Evolutionary conservation across 2,329 filamentous ascomycete genomes (phyloP), one percentile per base, ranked within the genome.

Genomic region (Rachicladosporium sp.): DNA sequence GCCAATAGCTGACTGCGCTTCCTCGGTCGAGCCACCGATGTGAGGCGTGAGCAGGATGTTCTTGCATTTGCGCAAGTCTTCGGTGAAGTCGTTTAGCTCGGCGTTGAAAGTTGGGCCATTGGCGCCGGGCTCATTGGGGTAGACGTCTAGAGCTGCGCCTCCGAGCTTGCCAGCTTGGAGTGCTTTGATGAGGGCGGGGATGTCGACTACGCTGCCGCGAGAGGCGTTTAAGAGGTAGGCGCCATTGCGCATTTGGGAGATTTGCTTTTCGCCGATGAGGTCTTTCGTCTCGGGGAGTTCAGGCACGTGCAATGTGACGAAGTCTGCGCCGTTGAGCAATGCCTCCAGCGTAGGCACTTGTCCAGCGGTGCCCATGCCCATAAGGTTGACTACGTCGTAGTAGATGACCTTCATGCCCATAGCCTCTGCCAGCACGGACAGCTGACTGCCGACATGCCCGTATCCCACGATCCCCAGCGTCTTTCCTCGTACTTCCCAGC

Each of bases 341-440:
- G 72, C 76, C 27, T 89, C 74, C 13, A 98, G 68, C 1, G 76
- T 82, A 4, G 80, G 68, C 31, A 96, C 82, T 60, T 96, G 91
- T 50, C 73, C 78, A 27, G 89, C 78, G 9, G 83, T 93, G 41
- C 91, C 91, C 59, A 98, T 68, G 33, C 83, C 82, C 91, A 98
- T 98, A 51, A 96, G 72, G 51, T 88, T 93, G 47, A 94, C 66
- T 5, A 94, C 79, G 62, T 98, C 91, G 63, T 93, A 96, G 71
- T 95, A 98, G 54, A 96, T 88, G 55, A 98, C 91, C 10, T 74
- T 79, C 89, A 98, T 95, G 36, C 91, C 91, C 87, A 98, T 94
- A 15, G 89, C 79, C 64, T 98, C 91, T 21, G 91, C 88, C 47
- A 98, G 70, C 33, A 98, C 91, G 1, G 88, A 96, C 47, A 98